Evolutionary conservation across 2,329 filamentous ascomycete species (phyloP).

Genomic region (Hypoxylon sp.): DNA sequence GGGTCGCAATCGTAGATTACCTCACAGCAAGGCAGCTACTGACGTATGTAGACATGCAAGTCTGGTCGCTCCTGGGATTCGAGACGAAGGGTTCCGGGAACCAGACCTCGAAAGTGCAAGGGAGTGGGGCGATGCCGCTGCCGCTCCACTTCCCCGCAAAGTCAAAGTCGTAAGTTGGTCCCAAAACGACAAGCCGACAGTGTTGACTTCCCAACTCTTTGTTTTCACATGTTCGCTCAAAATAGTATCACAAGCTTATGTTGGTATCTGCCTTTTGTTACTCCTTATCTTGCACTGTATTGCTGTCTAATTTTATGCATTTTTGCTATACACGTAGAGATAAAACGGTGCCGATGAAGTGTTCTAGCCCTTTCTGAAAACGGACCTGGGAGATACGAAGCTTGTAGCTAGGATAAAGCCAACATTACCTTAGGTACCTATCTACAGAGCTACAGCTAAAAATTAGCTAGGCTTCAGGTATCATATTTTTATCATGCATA

Average conservation of each 20-base stretch:
- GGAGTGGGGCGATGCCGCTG: slow-evolving; percentile 6
- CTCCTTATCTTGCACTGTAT: not conserved
- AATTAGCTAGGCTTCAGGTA: not conserved
- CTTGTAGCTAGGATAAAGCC: slow-evolving; percentile 8
- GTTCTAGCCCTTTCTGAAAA: slow-evolving; percentile 17
- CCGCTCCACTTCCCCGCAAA: slow-evolving; percentile 46
- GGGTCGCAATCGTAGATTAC: slow-evolving; percentile 38
- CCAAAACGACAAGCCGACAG: slow-evolving; percentile 5
- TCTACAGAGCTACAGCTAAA: not conserved
- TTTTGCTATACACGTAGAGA: not conserved
- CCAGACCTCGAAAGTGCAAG: slow-evolving; percentile 19
- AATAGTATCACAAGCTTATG: slow-evolving; percentile 8
- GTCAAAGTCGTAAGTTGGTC: slow-evolving; percentile 9
- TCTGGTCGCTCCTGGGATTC: slow-evolving; percentile 21
- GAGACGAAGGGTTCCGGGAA: slow-evolving; percentile 23
- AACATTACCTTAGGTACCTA: not conserved
- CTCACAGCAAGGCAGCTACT: slow-evolving; percentile 27
- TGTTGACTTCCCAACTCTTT: slow-evolving; percentile 11
- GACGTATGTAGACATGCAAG: slow-evolving; percentile 38
- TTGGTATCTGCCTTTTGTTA: not conserved
- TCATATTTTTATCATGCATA: not conserved
- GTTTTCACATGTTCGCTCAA: slow-evolving; percentile 3
- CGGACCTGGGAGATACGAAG: not conserved
- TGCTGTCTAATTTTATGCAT: not conserved
- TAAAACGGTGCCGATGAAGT: not conserved